These are phyloP conservation scores for Fistulina hepatica DNA, from an alignment of 1,284 basidiomycete species.

Conservation along the genomic window DNA sequence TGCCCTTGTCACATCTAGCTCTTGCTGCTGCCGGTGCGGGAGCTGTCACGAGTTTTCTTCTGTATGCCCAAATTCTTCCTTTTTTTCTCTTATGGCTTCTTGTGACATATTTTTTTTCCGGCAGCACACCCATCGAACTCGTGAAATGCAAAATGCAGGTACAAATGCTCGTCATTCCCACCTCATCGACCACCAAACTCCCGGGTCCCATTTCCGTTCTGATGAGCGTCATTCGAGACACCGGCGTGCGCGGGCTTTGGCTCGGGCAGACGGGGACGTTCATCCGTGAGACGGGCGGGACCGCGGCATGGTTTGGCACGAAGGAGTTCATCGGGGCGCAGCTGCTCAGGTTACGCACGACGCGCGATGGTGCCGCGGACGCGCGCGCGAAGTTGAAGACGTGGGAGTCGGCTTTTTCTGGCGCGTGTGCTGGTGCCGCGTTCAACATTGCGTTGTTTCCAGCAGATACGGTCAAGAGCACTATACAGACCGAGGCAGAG, in stretches of 20 bases:
- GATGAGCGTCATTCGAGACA: conserved; percentile 46
- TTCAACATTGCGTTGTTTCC: conserved; percentile 80
- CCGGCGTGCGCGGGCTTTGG: conserved; percentile 77
- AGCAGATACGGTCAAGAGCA: conserved; percentile 81
- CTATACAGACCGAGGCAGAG: conserved; percentile 83
- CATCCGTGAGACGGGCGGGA: conserved; percentile 81
- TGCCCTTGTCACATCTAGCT: conserved; percentile 56
- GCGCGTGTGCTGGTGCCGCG: conserved; percentile 70
- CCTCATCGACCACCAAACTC: conserved; percentile 19
- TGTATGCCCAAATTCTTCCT: background rate
- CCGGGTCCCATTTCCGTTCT: conserved; percentile 67
- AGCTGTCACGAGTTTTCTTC: conserved; percentile 2
- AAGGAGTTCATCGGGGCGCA: conserved; percentile 65
- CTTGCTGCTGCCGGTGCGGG: background rate
- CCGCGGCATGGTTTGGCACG: conserved; percentile 78
- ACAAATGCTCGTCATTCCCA: conserved; percentile 44
- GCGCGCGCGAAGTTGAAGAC: conserved; percentile 36
- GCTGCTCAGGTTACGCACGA: too few species aligned
- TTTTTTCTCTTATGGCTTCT: background rate
- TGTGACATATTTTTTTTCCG: background rate
- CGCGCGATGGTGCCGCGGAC: too few species aligned
- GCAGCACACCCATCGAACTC: conserved; percentile 46
- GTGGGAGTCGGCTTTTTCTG: conserved; percentile 69
- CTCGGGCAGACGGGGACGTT: conserved; percentile 80
- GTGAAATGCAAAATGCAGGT: conserved; percentile 96